These are phyloP conservation scores for Fraxinus albicans DNA, from an alignment of 305 asterid species.

Conservation along the genomic window DNA sequence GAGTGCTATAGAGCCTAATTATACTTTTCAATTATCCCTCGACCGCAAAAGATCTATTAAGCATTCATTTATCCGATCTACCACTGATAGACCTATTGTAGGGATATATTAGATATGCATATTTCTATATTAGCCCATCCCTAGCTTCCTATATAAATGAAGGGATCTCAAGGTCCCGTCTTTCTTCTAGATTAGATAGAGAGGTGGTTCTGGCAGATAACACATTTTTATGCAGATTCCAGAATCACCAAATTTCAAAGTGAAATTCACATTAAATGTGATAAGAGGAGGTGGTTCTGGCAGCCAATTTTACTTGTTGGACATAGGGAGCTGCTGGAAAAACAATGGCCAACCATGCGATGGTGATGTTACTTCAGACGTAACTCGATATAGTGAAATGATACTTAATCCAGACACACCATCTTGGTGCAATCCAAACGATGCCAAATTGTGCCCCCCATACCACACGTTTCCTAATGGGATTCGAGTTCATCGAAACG, in stretches of 20 bases:
- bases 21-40: neutral
- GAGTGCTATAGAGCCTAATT: neutral
- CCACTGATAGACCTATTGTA: neutral
- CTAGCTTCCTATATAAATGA: neutral
- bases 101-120: neutral
- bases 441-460: slow-evolving; percentile 57
- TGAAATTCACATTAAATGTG: slow-evolving; percentile 60
- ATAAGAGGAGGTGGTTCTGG: slow-evolving; percentile 58
- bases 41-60: neutral
- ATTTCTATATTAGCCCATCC: neutral
- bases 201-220: neutral
- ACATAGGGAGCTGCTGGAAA: slow-evolving; percentile 86
- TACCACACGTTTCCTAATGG: slow-evolving; percentile 63
- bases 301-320: slow-evolving; percentile 72
- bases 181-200: neutral
- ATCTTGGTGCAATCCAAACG: slow-evolving; percentile 51
- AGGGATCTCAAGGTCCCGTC: neutral
- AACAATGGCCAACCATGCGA: slow-evolving; percentile 63
- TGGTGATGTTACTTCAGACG: slow-evolving; percentile 68
- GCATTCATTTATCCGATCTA: neutral
- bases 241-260: slow-evolving; percentile 66
- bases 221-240: slow-evolving; percentile 45
- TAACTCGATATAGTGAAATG: slow-evolving; percentile 72
- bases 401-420: slow-evolving; percentile 58
- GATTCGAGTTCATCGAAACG: slow-evolving; percentile 50